A percentile compares a stretch with the other conserved stretches of the same genome.
Conservation (phyloP, 2,329 filamentous ascomycete species). For the Myrmaecium sp. region DNA sequence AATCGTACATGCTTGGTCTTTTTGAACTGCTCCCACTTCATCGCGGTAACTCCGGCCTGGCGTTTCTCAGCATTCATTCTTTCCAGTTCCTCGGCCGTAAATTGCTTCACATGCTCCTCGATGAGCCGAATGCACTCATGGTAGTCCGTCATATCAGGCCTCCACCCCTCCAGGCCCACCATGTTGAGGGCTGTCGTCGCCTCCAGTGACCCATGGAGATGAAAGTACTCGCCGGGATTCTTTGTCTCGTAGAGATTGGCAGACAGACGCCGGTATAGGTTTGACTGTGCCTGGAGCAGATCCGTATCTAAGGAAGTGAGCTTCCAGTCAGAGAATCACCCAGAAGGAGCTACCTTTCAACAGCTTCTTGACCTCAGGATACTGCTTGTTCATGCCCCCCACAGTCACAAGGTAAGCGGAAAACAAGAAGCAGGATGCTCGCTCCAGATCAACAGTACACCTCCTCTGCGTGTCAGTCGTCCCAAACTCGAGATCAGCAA, state of each 20-base stretch:
- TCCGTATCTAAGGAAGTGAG: slow-evolving; percentile 53
- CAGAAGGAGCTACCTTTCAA: slow-evolving; percentile 20
- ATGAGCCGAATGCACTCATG: slow-evolving; percentile 24
- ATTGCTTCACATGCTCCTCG: slow-evolving; percentile 24
- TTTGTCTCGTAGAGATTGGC: slow-evolving; percentile 57
- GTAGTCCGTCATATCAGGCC: slow-evolving; percentile 39
- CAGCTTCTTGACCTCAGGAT: slow-evolving; percentile 29
- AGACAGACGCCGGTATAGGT: slow-evolving; percentile 53
- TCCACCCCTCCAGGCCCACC: slow-evolving; percentile 47
- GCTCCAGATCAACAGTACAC: slow-evolving; percentile 36
- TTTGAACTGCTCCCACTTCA: slow-evolving; percentile 25
- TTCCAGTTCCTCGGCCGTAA: slow-evolving; percentile 22
- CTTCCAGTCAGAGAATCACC: no score
- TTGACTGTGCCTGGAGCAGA: slow-evolving; percentile 51
- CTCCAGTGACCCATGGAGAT: slow-evolving; percentile 60
- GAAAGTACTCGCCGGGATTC: slow-evolving; percentile 50
- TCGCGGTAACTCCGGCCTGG: slow-evolving; percentile 25
- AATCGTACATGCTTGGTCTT: slow-evolving; percentile 21
- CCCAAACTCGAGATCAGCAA: slow-evolving; percentile 39
- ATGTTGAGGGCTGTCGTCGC: slow-evolving; percentile 52
- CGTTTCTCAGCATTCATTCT: slow-evolving; percentile 23
- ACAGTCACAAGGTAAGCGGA: slow-evolving; percentile 41
- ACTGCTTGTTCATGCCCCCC: slow-evolving; percentile 28
- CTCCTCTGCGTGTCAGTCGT: slow-evolving; percentile 22
- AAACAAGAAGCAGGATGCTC: slow-evolving; percentile 38